phyloP scores from a whole-genome alignment of 768 basidiomycete species.

The Suillus occidentalis region DNA sequence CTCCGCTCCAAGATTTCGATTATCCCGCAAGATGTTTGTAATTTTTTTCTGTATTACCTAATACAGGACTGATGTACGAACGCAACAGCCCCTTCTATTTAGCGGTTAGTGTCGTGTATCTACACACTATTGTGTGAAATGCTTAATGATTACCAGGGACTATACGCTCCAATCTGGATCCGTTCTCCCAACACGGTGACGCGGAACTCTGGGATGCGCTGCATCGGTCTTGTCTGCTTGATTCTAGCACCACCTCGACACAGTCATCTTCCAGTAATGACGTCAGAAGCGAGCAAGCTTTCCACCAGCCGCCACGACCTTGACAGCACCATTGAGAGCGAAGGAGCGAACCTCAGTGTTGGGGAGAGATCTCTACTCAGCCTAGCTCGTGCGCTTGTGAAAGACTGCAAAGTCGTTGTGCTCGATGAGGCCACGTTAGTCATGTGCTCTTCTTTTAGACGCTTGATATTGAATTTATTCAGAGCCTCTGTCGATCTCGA shows the following conservation, averaged over 20 bases:
- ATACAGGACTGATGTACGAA: conserved; percentile 8
- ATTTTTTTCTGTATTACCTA: background rate
- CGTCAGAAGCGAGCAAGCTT: conserved; percentile 13
- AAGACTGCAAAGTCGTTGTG: conserved; percentile 48
- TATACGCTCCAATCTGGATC: conserved; percentile 56
- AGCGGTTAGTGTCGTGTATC: conserved; percentile 43
- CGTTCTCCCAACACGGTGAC: conserved; percentile 63
- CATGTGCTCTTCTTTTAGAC: conserved; percentile 30
- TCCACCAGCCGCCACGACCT: conserved; percentile 43
- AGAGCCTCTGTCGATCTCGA: conserved; percentile 40
- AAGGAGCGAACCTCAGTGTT: conserved; percentile 52
- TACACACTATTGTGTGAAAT: conserved; percentile 16
- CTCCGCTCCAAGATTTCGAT: conserved; percentile 60
- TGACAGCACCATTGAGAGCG: conserved; percentile 52
- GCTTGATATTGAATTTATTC: conserved; percentile 13
- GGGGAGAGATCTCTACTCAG: conserved; percentile 49
- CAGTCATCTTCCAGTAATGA: conserved; percentile 21
- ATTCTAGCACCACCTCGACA: conserved; percentile 22
- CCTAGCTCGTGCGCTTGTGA: conserved; percentile 54
- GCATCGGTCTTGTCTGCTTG: conserved; percentile 54
- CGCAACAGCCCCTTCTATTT: conserved; percentile 51
- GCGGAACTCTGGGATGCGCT: conserved; percentile 72
- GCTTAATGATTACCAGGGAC: conserved; percentile 43
- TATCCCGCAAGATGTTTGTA: conserved; percentile 65
- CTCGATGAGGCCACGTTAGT: conserved; percentile 43